Conservation (phyloP, 164 flowering plant genomes). For the Tetracentron sinense region DNA sequence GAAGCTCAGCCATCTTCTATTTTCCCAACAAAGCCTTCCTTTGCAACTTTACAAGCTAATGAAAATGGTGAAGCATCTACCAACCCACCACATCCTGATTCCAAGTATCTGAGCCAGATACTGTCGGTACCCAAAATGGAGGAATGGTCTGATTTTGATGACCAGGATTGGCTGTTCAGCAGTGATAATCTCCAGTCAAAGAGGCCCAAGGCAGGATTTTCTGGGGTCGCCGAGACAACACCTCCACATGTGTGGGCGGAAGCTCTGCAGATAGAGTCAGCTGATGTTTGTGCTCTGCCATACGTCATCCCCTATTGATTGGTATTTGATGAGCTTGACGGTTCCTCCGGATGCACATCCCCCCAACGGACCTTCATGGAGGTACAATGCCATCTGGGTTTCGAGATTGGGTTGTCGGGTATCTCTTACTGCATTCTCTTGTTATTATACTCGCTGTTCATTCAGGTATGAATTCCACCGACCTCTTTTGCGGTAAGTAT, state of each 20-base stretch:
- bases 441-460: constrained; percentile 17
- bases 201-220: constrained; percentile 27
- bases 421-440: constrained; percentile 28
- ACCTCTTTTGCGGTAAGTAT: constrained; percentile 21
- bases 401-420: constrained; percentile 19
- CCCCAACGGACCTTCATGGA: constrained; percentile 7
- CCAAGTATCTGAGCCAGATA: constrained; percentile 46
- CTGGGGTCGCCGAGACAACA: constrained; percentile 26
- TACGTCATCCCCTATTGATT: constrained; percentile 81
- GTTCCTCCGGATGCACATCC: background rate
- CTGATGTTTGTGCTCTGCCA: constrained; percentile 69
- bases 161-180: constrained; percentile 63
- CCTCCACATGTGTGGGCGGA: constrained; percentile 68
- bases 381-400: constrained; percentile 21
- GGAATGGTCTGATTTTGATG: constrained; percentile 54
- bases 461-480: constrained; percentile 20
- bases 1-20: constrained; percentile 29
- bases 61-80: constrained; percentile 34
- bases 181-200: constrained; percentile 16
- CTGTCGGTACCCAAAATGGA: constrained; percentile 59
- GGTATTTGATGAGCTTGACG: constrained; percentile 7
- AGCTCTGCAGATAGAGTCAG: constrained; percentile 51
- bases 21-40: constrained; percentile 12
- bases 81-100: constrained; percentile 74
- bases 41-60: constrained; percentile 20